Percentiles rank a stretch among this genome's conserved stretches.
Evolutionary conservation across 1,139 yeast genomes (phyloP).

Genomic region (Blastobotrys persicus): DNA sequence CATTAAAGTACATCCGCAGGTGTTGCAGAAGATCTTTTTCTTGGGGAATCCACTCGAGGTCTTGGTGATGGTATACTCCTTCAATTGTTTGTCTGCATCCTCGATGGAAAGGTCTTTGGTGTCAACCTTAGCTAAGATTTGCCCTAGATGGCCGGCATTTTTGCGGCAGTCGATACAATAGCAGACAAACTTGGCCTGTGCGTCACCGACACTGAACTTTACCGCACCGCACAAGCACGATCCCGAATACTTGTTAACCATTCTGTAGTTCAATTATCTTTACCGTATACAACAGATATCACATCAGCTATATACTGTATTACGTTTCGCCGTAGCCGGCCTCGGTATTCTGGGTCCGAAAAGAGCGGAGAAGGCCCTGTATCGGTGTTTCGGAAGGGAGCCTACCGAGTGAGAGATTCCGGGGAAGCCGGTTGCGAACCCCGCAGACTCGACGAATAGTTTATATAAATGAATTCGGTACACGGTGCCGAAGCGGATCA

Average conservation of each 20-base stretch:
- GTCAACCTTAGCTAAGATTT: conserved; percentile 25
- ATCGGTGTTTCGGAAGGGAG: too few relatives aligned
- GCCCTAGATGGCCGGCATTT: conserved; percentile 34
- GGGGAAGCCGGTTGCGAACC: too few relatives aligned
- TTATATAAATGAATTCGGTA: background rate
- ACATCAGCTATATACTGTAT: too few relatives aligned
- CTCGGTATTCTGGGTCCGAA: too few relatives aligned
- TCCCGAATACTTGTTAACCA: conserved; percentile 14
- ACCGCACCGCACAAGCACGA: conserved; percentile 32
- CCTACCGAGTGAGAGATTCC: too few relatives aligned
- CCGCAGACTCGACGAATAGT: background rate
- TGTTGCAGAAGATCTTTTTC: conserved; percentile 29
- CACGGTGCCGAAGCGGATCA: background rate
- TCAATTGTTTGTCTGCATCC: conserved; percentile 22
- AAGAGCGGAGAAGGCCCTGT: too few relatives aligned
- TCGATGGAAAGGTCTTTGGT: conserved; percentile 23
- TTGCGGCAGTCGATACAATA: conserved; percentile 34
- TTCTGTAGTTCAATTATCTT: too few relatives aligned
- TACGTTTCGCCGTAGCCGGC: too few relatives aligned
- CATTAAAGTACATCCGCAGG: conserved; percentile 32
- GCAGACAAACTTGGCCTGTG: conserved; percentile 25
- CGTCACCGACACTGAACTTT: conserved; percentile 22
- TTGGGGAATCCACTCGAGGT: conserved; percentile 34
- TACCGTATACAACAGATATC: too few relatives aligned
- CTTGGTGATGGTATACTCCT: conserved; percentile 23